Base-by-base conservation (phyloP, 345 rosid genomes). In the Euphorbia peplus region DNA sequence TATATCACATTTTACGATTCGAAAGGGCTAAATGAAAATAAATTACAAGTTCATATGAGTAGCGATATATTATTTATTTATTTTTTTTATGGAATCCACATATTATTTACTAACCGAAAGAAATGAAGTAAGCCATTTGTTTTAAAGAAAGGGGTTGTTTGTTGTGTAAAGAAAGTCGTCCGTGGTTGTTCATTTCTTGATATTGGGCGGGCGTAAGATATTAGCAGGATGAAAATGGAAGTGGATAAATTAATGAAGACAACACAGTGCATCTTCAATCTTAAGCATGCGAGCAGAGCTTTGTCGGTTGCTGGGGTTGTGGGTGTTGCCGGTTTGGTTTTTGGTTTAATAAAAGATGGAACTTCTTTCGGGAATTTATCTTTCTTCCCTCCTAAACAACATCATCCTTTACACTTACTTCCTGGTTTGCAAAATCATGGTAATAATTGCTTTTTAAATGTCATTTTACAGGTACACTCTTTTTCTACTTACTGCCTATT, bases 351-450 rank as follows among this genome's bases (percentile, higher is more conserved):
- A 11, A 89, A 76, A 68, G 82, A 85, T 67, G 77, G 70, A 79
- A 80, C 68, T 52, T n/a, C n/a, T n/a, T n/a, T 80, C 29, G 71
- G 79, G n/a, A 73, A 63, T 57, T 63, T 77, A 4, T 46, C 70
- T 15, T 66, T 82, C 82, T 75, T 83, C 12, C 18, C 81, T 29
- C 32, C 51, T 57, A 70, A 39, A 67, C 73, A 67, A 42, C 37
- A 58, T 51, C 51, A 46, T 50, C n/a, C 48, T 10, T 55, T n/a
- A n/a, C n/a, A 59, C 64, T 68, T 83, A 21, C 87, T 89, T 1
- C 97, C 97, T 39, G 98, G 97, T 16, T 75, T 91, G 74, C 87
- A 79, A 68, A 93, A 93, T 80, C 88, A 82, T 24, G 97, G 95
- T 4, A 91, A 86, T 65, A 91, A 89, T 65, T 91, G 97, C 78